Evolutionary conservation across 2,329 filamentous ascomycete genomes (phyloP), one percentile per base, ranked within the genome.

Genomic region (Pseudogymnoascus sp.): DNA sequence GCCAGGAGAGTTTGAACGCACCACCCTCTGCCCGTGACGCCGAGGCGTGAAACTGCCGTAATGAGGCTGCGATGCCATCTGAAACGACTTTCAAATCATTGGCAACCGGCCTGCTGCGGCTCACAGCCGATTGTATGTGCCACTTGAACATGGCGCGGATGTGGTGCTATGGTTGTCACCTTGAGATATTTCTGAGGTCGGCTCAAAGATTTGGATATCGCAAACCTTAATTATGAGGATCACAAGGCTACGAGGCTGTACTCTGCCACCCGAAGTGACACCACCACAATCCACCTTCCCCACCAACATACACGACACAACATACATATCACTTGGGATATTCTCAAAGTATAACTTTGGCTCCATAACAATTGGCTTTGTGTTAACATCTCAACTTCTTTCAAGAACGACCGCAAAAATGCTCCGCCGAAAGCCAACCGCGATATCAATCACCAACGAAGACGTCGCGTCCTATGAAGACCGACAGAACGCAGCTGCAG

Each of bases 391-490:
- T n/a, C 3, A 7, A n/a, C 24, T 6, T 10, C 43, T 31, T 31
- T 12, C 11, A 33, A 19, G n/a, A 56, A 31, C 10, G 11, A 10
- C 31, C 8, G 61, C 10, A 35, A 65, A 40, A n/a, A 87, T 89
- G 86, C 84, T 89, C 68, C 85, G 86, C 69, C 84, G 88, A 53
- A 82, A 84, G 14, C 82, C 88, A 10, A 91, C 89, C 56, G 83
- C 83, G 12, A 84, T 91, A 66, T 79, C 82, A 62, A 82, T 91
- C 67, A 90, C 88, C 2, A 79, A 84, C 59, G 86, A 89, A 71
- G 89, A 91, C 73, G 80, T 91, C 40, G 85, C 87, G 40, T 79
- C 82, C 62, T 90, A 89, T 76, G 88, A 91, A 71, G 86, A 88
- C 72, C 80, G 81, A 28, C 82, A 85, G 65, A 78, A 77, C 24